Conservation (phyloP, 768 basidiomycete species). For the Inosperma sp. region DNA sequence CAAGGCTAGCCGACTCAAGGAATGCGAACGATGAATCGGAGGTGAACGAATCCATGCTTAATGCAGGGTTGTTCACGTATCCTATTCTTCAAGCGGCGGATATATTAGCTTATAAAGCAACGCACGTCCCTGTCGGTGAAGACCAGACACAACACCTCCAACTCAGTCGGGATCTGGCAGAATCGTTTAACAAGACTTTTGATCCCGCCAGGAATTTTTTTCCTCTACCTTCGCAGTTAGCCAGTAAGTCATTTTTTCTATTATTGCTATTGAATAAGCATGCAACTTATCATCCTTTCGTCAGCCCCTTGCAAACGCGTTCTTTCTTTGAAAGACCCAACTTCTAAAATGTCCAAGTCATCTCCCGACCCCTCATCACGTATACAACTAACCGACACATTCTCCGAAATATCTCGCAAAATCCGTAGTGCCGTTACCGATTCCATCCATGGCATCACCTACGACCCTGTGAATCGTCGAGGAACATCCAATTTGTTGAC, state of each 20-base stretch:
- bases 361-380: slow-evolving; percentile 72
- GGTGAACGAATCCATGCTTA: slow-evolving; percentile 76
- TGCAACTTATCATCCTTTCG: neutral
- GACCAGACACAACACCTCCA: slow-evolving; percentile 96
- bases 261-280: neutral
- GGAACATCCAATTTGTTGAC: slow-evolving; percentile 79
- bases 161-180: slow-evolving; percentile 77
- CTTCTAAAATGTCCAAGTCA: slow-evolving; percentile 95
- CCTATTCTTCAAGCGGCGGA: slow-evolving; percentile 94
- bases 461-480: slow-evolving; percentile 74
- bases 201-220: slow-evolving; percentile 49
- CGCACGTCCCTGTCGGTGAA: slow-evolving; percentile 93
- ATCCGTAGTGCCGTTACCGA: slow-evolving; percentile 84
- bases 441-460: slow-evolving; percentile 68
- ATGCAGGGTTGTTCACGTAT: slow-evolving; percentile 85
- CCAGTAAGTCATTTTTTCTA: slow-evolving; percentile 49
- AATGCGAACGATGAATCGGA: slow-evolving; percentile 74
- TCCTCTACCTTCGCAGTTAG: slow-evolving; percentile 64
- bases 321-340: slow-evolving; percentile 80
- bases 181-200: slow-evolving; percentile 74
- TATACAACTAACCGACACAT: slow-evolving; percentile 78
- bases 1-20: slow-evolving; percentile 66
- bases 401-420: slow-evolving; percentile 58
- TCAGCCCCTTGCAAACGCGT: slow-evolving; percentile 77
- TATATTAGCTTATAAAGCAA: slow-evolving; percentile 84